Percentiles rank a stretch among this genome's conserved stretches.
Evolutionary conservation across 768 basidiomycete genomes (phyloP).

Genomic region (Leccinum obscurum): DNA sequence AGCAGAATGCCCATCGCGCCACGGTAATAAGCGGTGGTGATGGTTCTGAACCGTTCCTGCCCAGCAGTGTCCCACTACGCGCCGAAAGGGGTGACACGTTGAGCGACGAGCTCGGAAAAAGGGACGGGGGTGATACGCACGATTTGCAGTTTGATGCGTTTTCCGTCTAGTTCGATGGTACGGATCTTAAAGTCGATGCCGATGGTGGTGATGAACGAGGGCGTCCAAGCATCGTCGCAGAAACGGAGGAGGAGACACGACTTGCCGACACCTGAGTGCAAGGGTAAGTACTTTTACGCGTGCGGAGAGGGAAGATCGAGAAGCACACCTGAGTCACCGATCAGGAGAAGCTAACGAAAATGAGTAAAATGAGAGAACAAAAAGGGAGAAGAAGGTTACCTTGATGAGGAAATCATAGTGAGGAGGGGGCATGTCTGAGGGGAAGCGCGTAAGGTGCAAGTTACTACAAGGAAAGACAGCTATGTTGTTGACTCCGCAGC

Average conservation of each 20-base stretch:
- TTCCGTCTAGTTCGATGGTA: constrained; percentile 97
- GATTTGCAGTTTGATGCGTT: constrained; percentile 98
- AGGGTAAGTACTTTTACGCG: constrained; percentile 3
- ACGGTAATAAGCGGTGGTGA: constrained; percentile 98
- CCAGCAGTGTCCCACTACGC: constrained; percentile 97
- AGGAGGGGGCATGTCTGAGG: constrained; percentile 72
- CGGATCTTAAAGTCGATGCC: constrained; percentile 99
- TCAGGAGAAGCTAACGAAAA: constrained; percentile 75
- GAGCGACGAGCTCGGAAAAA: not conserved
- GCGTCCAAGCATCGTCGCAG: constrained; percentile 99
- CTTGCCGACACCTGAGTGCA: constrained; percentile 81
- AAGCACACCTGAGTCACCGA: constrained; percentile 92
- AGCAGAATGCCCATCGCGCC: constrained; percentile 98
- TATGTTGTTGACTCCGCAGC: constrained; percentile 7
- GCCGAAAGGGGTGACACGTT: not conserved
- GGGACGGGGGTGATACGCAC: constrained; percentile 48
- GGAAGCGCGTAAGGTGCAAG: not conserved
- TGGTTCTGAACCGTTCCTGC: constrained; percentile 97
- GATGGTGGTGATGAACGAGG: constrained; percentile 98
- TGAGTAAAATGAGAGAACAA: not conserved
- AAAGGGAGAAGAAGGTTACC: constrained; percentile 38
- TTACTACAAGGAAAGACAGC: too few relatives aligned
- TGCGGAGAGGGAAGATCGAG: not conserved
- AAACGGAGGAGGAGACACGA: constrained; percentile 94
- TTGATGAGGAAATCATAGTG: constrained; percentile 99